Conservation (phyloP, 83 land plant species). For the Larix sibirica region DNA sequence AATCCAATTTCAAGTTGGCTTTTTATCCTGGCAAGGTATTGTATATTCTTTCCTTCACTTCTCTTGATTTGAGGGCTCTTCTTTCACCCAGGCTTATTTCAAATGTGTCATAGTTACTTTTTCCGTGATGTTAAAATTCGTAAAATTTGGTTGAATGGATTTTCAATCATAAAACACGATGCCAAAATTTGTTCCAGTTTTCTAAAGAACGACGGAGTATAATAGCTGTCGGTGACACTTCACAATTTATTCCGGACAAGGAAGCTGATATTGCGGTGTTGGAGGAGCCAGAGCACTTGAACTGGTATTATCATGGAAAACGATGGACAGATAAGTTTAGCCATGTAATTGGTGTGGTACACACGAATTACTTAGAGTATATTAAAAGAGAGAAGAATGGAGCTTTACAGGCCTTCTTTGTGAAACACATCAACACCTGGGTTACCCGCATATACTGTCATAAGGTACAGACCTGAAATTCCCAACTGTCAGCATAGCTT, state of each 20-base stretch:
- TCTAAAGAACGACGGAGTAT: constrained; percentile 89
- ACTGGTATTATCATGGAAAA: constrained; percentile 98
- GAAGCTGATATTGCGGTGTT: constrained; percentile 97
- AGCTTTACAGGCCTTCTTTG: constrained; percentile 84
- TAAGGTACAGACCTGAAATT: constrained; percentile 55
- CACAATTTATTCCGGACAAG: constrained; percentile 82
- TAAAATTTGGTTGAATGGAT: neutral
- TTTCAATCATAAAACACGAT: neutral
- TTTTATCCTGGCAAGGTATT: constrained; percentile 98
- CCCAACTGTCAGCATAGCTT: neutral
- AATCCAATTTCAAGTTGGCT: constrained; percentile 83
- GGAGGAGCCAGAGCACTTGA: constrained; percentile 98
- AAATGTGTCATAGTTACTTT: neutral
- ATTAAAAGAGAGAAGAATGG: constrained; percentile 97
- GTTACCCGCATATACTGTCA: constrained; percentile 79
- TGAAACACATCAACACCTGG: constrained; percentile 96
- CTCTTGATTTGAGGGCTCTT: neutral
- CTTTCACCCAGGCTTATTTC: constrained; percentile 3
- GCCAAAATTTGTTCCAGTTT: constrained; percentile 55
- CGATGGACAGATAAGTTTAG: constrained; percentile 98
- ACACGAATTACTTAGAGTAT: constrained; percentile 97
- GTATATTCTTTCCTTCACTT: constrained; percentile 5
- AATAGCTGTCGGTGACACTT: constrained; percentile 91
- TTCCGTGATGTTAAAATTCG: neutral
- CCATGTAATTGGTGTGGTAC: constrained; percentile 94